Base-by-base conservation (phyloP, 441 rosid genomes). In the Capsella rubella region DNA sequence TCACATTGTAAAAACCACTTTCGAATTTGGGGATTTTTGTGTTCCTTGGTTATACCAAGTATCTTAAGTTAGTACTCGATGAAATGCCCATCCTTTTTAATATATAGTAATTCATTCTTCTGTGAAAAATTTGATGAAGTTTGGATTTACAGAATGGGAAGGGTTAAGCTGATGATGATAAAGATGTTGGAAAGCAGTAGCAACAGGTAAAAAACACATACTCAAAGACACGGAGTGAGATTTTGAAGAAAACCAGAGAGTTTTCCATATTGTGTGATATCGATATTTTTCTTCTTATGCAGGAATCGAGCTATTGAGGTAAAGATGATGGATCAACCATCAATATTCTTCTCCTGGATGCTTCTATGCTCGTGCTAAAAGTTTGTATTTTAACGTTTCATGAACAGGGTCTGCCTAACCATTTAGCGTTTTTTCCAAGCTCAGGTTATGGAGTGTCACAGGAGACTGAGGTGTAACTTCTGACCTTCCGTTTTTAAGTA, bases 241-340 rank as follows among this genome's bases (percentile, higher is more conserved):
- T 82, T 34, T 57, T 79, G 60, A 82, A 82, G 68, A 82, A 82
- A 74, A 83, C 87, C 31, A 73, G 40, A 63, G 84, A 82, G 52
- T 79, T 84, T 12, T 79, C 83, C 0, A 75, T 84, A 37, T 61
- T 84, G 56, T 82, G 86, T 42, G 87, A 84, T 71, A 80, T 82
- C 21, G 84, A 82, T 49, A 79, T 82, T 6, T 55, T 82, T 59
- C 83, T 82, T 74, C 79, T 84, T 31, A 79, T 82, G 67, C 53
- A 45, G 55, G 11, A 64, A 47, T 16, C 55, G 47, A 64, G 46
- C 32, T 34, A 34, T 21, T 29, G 43, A 47, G 42, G 55, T 64
- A 14, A 46, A 8, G 51, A 3, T 46, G 51, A 49, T 8, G 13
- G 14, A 49, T 18, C 28, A 7, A 61, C 8, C 5, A 43, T 61